Evolutionary conservation across 805 yeast species (phyloP), one percentile per base, ranked within the genome.

Genomic region (Wickerhamiella spandovensis): DNA sequence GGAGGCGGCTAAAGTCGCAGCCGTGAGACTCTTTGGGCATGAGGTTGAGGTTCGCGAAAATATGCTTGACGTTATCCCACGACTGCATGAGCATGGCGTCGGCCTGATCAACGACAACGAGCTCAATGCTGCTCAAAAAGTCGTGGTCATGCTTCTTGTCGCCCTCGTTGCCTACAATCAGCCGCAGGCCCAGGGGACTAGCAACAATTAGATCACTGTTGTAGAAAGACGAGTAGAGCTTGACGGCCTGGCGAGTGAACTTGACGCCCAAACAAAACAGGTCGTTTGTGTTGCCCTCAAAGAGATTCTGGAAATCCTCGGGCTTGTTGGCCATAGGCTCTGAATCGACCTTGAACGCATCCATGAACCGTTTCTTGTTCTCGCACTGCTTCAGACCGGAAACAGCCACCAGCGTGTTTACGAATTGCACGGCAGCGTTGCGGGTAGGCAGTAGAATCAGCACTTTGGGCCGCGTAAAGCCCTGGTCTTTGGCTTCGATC

Each of bases 401-500:
- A 24, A 82, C 66, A 37, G 72, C 67, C 38, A 82, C 77, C 38
- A 92, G 57, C 35, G 76, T 72, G 43, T 75, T 74, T 20, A 89
- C 79, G 17, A 87, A 72, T 52, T 80, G 78, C 61, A 77, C 81
- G 24, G 92, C 87, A 9, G 82, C 69, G 56, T 87, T 76, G 60
- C 96, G 75, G 0, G 95, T 86, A 12, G 98, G 97, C 41, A 86
- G 68, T 23, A 92, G 66, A 5, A 90, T 77, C 50, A 92, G 67
- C 1, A 83, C 88, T 60, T 88, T 89, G 0, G 98, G 95, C 54
- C 97, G 74, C 0, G 96, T 89, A 64, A 87, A 92, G 25, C 98
- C 97, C 65, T 92, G 97, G 64, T 92, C 98, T 50, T 95, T 70
- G 58, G 86, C 94, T 12, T 61, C 58, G 3, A 63, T 58, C 28